Base-by-base conservation (phyloP, 805 yeast genomes). In the Wickerhamomyces ciferrii region DNA sequence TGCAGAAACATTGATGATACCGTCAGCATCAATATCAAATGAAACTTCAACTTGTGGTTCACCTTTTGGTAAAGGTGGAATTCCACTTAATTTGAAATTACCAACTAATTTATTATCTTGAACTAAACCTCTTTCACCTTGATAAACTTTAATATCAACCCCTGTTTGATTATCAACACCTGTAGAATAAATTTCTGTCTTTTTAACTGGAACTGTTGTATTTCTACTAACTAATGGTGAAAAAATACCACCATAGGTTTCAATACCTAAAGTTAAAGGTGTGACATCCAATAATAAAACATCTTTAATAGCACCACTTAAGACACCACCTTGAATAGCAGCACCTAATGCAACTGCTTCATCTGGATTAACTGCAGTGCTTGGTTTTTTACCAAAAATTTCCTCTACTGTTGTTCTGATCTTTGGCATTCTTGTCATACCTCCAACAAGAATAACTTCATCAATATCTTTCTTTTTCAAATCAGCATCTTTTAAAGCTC, bases 271-370 rank as follows among this genome's bases (percentile, higher is more conserved):
- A 17, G 94, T 84, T 62, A 86, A 71, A 45, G 96, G 95, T 24
- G 94, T 84, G 20, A 87, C 94, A 66, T 87, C 96, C 54, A 87
- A 72, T 46, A 87, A 67, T 44, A 87, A 75, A 39, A 87, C 92
- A 60, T 86, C 85, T 66, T 79, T 83, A 45, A 87, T 83, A 56
- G 86, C 89, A 53, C 96, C 96, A 19, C 91, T 83, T 47, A 87
- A 69, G 36, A 87, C 84, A 55, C 91, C 95, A 58, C 92, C 96
- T 69, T 87, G 96, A 57, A 87, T 84, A 41, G 95, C 94, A 29
- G 96, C 96, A 60, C 96, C 96, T 53, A 87, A 68, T 40, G 95
- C 94, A 43, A 87, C 95, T n/a, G 94, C 91, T 66, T 87, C 96
- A 64, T 87, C 96, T n/a, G 96, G 95, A 61, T 87, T 87, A 13